Evolutionary conservation across 2,329 filamentous ascomycete species (phyloP), one percentile per base, ranked within the genome.

Genomic region (Scedosporium boydii): DNA sequence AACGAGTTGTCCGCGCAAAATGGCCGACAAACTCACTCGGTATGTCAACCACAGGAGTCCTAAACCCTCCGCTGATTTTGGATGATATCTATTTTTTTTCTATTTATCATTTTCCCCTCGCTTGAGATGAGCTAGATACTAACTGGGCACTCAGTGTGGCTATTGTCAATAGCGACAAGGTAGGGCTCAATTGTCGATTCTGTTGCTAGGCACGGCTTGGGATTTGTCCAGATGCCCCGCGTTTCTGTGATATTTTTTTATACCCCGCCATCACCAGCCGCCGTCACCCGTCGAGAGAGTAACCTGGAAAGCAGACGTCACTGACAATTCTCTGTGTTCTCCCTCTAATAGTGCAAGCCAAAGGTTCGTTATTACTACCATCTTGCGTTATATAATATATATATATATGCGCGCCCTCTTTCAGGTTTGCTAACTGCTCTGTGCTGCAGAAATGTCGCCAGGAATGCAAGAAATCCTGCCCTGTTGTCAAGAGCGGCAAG

Each of bases 381-480:
- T 6, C 9, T 53, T 14, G 48, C 26, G 6, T 38, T 41, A 10
- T 34, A n/a, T 53, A 29, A 29, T 29, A 29, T 29, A 29, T 41
- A 12, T 41, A 56, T 56, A 56, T 56, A 6, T 34, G 29, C 71
- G 69, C 63, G 65, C 64, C 62, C 65, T 53, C 23, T 59, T 63
- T 67, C 76, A 74, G 76, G 74, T 70, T 48, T 21, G 6, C 60
- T 46, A 61, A 46, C 23, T 23, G 6, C 23, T 34, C 16, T 72
- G 70, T 60, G 9, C 66, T 69, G 67, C 71, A 93, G 89, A 98
- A 98, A 91, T 98, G 95, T 77, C 88, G 93, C 69, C 93, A 97
- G 81, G 95, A 99, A 78, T 99, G 95, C 84, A 98, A 98, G 77
- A 98, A 98, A 77, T 93, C 93, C 34, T 99, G 95, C 76, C 92